Percentiles rank a stretch among this genome's conserved stretches.
These are phyloP conservation scores for Bipolaris gigantea DNA, from an alignment of 2,329 filamentous ascomycete species.

Conservation along the genomic window DNA sequence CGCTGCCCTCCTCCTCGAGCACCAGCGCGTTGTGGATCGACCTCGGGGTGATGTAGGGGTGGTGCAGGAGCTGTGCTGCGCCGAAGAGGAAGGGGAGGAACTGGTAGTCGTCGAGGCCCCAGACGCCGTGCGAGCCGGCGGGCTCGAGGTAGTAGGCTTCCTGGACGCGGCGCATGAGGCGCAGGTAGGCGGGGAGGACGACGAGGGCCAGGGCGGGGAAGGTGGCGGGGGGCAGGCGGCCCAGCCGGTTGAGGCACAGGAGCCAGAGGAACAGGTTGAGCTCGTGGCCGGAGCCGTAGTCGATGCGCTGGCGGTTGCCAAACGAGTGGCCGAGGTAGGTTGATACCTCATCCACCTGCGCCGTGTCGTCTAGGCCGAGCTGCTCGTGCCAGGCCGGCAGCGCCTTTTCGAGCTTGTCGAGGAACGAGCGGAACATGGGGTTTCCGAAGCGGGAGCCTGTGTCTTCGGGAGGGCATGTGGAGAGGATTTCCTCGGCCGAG, in stretches of 20 bases:
- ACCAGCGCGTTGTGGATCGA: slow-evolving; percentile 83
- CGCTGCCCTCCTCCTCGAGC: slow-evolving; percentile 79
- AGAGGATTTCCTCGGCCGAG: slow-evolving; percentile 67
- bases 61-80: slow-evolving; percentile 62
- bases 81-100: slow-evolving; percentile 58
- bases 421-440: slow-evolving; percentile 80
- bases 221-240: slow-evolving; percentile 63
- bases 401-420: slow-evolving; percentile 62
- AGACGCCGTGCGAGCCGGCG: slow-evolving; percentile 56
- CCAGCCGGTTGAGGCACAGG: slow-evolving; percentile 84
- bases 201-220: slow-evolving; percentile 75
- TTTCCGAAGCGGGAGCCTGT: slow-evolving; percentile 94
- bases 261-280: slow-evolving; percentile 97
- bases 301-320: slow-evolving; percentile 78
- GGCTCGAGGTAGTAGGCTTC: slow-evolving; percentile 95
- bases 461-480: slow-evolving; percentile 76
- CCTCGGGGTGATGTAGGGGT: slow-evolving; percentile 58
- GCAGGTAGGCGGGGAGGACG: slow-evolving; percentile 81
- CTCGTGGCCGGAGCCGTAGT: slow-evolving; percentile 97
- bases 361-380: slow-evolving; percentile 57
- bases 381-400: slow-evolving; percentile 64
- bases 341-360: slow-evolving; percentile 69
- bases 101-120: slow-evolving; percentile 58
- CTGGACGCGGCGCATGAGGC: slow-evolving; percentile 85
- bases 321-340: slow-evolving; percentile 83